Conservation (phyloP, 441 rosid genomes). For the Macaranga tanarius region DNA sequence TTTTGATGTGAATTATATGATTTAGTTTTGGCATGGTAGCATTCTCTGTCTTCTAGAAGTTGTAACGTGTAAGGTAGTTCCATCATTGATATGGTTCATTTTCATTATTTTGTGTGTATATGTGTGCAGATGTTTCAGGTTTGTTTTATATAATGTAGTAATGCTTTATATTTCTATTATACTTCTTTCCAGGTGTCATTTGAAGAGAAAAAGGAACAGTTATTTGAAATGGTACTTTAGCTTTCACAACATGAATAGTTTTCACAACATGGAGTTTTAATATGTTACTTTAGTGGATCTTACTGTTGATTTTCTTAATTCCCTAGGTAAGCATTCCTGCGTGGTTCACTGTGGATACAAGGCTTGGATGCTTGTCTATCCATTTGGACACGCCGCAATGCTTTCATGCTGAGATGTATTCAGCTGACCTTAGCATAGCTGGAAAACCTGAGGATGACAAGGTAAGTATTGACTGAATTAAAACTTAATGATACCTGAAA, state of each 20-base stretch:
- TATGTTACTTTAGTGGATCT: slow-evolving; percentile 4
- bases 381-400: slow-evolving; percentile 99
- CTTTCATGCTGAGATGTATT: slow-evolving; percentile 99
- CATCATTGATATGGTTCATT: neutral
- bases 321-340: slow-evolving; percentile 96
- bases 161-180: slow-evolving; percentile 12
- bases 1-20: slow-evolving; percentile 1
- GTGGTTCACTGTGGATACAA: slow-evolving; percentile 95
- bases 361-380: slow-evolving; percentile 94
- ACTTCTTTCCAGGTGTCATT: slow-evolving; percentile 64
- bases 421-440: slow-evolving; percentile 84
- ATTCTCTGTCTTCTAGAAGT: neutral
- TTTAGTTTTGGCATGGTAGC: neutral
- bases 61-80: neutral
- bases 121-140: neutral
- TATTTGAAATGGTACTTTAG: slow-evolving; percentile 97
- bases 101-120: neutral
- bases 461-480: slow-evolving; percentile 39
- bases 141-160: neutral
- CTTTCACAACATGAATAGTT: slow-evolving; percentile 11
- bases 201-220: slow-evolving; percentile 87
- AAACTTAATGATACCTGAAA: neutral
- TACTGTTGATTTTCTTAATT: slow-evolving; percentile 23
- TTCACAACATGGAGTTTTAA: neutral
- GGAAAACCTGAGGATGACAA: slow-evolving; percentile 99